Percentiles rank a stretch among this genome's conserved stretches.
phyloP scores from a whole-genome alignment of 352 stramenopile species.

The Halophytophthora batemanensis region DNA sequence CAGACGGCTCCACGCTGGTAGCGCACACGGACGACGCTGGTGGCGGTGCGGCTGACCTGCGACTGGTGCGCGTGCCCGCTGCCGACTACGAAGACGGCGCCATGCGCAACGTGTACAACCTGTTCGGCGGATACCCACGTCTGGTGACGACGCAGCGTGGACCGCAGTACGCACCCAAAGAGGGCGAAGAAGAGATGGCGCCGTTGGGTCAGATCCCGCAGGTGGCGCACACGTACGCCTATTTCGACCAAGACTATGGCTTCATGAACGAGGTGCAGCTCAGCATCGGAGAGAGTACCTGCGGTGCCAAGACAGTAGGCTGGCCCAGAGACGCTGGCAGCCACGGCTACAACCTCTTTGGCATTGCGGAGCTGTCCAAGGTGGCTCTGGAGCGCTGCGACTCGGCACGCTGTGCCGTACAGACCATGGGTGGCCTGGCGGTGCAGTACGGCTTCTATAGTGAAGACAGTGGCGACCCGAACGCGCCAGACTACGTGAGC shows the following conservation, averaged over 20 bases:
- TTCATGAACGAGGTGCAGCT: slow-evolving; percentile 95
- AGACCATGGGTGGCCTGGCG: slow-evolving; percentile 92
- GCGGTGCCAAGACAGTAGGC: slow-evolving; percentile 72
- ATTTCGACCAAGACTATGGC: slow-evolving; percentile 93
- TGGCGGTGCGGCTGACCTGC: slow-evolving; percentile 83
- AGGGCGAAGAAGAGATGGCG: slow-evolving; percentile 27
- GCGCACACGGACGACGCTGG: slow-evolving; percentile 88
- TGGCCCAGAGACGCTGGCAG: slow-evolving; percentile 52
- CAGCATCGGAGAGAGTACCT: slow-evolving; percentile 93
- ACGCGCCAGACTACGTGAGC: slow-evolving; percentile 51
- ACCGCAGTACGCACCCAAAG: slow-evolving; percentile 54
- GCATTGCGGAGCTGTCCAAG: slow-evolving; percentile 88
- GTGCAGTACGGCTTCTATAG: slow-evolving; percentile 94
- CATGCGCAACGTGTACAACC: slow-evolving; percentile 62
- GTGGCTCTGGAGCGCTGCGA: slow-evolving; percentile 90
- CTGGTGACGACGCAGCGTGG: slow-evolving; percentile 72
- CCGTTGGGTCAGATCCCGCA: slow-evolving; percentile 88
- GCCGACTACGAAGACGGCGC: slow-evolving; percentile 48
- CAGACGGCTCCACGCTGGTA: slow-evolving; percentile 85
- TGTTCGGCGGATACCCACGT: slow-evolving; percentile 66
- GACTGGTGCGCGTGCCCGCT: slow-evolving; percentile 90
- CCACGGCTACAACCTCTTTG: slow-evolving; percentile 89
- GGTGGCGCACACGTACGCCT: slow-evolving; percentile 89
- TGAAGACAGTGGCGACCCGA: slow-evolving; percentile 75
- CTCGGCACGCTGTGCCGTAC: slow-evolving; percentile 76